These are phyloP conservation scores for Schwanniomyces vanrijiae DNA, from an alignment of 805 yeast species.

Conservation along the genomic window DNA sequence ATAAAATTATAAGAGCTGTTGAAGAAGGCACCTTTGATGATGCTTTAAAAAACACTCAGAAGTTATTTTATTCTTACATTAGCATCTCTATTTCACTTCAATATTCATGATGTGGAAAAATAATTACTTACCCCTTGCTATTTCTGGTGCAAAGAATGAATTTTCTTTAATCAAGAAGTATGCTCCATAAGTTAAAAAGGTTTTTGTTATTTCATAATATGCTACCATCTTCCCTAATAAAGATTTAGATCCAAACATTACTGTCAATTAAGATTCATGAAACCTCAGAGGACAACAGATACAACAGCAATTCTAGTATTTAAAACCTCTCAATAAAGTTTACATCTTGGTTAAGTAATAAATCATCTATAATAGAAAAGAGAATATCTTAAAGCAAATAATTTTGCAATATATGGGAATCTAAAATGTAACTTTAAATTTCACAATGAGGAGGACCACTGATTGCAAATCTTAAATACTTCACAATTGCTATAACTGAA, in stretches of 20 bases:
- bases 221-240: constrained; percentile 49
- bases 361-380: too few species aligned
- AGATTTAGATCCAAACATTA: constrained; percentile 29
- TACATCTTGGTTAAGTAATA: too few species aligned
- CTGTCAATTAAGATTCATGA: constrained; percentile 49
- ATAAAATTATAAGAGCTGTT: constrained; percentile 50
- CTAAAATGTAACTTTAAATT: too few species aligned
- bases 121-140: constrained; percentile 57
- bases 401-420: too few species aligned
- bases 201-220: constrained; percentile 52
- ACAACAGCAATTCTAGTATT: too few species aligned
- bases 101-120: constrained; percentile 44
- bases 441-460: too few species aligned
- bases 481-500: too few species aligned
- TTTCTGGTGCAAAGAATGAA: constrained; percentile 53
- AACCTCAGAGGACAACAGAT: too few species aligned
- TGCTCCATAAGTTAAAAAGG: constrained; percentile 41
- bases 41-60: constrained; percentile 49
- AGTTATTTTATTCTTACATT: constrained; percentile 55
- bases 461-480: too few species aligned
- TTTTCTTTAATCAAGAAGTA: constrained; percentile 44
- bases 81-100: constrained; percentile 58
- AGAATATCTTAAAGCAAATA: too few species aligned
- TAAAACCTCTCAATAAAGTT: too few species aligned
- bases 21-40: constrained; percentile 46